A percentile compares a stretch with the other conserved stretches of the same genome.
Evolutionary conservation across 176 grass and related monocot species (phyloP).

Genomic region (Luzula sylvatica): DNA sequence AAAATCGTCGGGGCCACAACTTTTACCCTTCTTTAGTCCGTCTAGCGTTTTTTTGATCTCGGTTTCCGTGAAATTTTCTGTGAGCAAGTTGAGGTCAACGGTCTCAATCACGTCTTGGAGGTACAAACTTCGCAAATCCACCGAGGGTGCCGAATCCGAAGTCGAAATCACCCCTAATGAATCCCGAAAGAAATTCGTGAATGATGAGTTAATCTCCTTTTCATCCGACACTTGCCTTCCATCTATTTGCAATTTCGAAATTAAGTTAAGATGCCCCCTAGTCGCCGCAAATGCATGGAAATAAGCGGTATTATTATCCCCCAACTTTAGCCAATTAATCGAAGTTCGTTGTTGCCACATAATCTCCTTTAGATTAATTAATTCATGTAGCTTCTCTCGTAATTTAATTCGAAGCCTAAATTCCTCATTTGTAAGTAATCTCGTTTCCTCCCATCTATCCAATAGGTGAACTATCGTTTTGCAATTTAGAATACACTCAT

Average conservation of each 20-base stretch:
- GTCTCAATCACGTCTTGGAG: no score
- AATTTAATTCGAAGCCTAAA: no score
- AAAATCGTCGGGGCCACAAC: neutral
- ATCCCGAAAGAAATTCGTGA: neutral
- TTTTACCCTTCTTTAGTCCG: no score
- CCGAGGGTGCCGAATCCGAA: no score
- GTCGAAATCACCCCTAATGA: neutral
- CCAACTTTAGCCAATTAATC: no score
- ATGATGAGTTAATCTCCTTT: neutral
- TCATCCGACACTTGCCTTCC: neutral
- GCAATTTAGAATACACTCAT: neutral
- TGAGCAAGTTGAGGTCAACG: no score
- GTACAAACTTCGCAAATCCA: no score
- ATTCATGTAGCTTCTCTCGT: neutral
- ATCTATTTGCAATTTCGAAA: no score
- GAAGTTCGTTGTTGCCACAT: no score
- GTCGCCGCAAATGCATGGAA: neutral
- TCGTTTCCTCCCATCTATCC: neutral
- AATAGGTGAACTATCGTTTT: no score
- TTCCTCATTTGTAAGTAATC: neutral
- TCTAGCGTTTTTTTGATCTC: neutral
- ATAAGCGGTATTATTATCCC: no score
- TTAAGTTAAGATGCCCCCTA: neutral
- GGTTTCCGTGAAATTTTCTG: neutral
- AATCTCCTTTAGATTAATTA: neutral